Conservation (phyloP, 1,284 basidiomycete genomes). For the Cutaneotrichosporon spelunceum region DNA sequence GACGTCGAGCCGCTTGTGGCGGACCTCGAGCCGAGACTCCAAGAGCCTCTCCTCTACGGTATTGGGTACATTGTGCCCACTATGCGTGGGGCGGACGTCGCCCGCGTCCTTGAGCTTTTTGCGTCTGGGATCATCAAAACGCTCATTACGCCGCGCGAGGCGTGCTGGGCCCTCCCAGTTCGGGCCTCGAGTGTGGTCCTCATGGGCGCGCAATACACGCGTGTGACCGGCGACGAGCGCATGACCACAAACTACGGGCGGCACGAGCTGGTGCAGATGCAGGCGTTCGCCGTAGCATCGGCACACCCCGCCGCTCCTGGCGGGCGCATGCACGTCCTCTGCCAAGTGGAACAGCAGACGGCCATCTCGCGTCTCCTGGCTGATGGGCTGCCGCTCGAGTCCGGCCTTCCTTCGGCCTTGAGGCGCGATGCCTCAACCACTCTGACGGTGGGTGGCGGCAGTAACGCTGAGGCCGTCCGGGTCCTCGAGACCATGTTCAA, state of each 20-base stretch:
- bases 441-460: slow-evolving; percentile 32
- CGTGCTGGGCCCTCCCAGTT: slow-evolving; percentile 81
- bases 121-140: slow-evolving; percentile 76
- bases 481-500: slow-evolving; percentile 29
- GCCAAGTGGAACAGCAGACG: slow-evolving; percentile 75
- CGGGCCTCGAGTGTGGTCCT: slow-evolving; percentile 77
- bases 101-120: slow-evolving; percentile 76
- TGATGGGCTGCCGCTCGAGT: slow-evolving; percentile 86
- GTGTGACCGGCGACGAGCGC: slow-evolving; percentile 55
- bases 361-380: slow-evolving; percentile 76
- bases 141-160: slow-evolving; percentile 75
- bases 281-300: slow-evolving; percentile 66
- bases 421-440: neutral
- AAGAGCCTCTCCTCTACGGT: slow-evolving; percentile 79
- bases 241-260: slow-evolving; percentile 74
- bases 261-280: slow-evolving; percentile 84
- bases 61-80: slow-evolving; percentile 83
- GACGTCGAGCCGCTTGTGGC: slow-evolving; percentile 64
- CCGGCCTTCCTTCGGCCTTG: slow-evolving; percentile 57
- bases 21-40: slow-evolving; percentile 65
- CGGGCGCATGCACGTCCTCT: slow-evolving; percentile 79
- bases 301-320: slow-evolving; percentile 31
- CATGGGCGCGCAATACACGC: slow-evolving; percentile 85
- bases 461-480: slow-evolving; percentile 1
- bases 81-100: slow-evolving; percentile 67